Conservation (phyloP, 2,329 filamentous ascomycete species). For the Zymoseptoria tritici region DNA sequence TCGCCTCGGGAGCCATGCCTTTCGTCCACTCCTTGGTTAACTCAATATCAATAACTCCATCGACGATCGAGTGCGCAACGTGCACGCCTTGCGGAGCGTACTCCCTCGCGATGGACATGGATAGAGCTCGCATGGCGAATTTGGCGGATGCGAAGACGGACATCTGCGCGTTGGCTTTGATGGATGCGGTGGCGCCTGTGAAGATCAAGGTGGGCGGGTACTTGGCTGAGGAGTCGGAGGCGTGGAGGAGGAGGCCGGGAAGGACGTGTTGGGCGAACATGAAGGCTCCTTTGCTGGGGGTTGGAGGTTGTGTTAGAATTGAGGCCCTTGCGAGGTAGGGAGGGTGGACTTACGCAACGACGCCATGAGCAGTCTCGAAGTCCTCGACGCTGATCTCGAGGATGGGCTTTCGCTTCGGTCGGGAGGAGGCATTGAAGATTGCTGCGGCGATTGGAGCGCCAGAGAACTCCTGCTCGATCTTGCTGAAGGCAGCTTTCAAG, state of each 20-base stretch:
- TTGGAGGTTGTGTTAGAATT: not conserved
- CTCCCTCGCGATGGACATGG: slow-evolving; percentile 69
- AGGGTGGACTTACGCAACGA: slow-evolving; percentile 37
- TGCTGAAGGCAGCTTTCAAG: slow-evolving; percentile 52
- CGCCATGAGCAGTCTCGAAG: slow-evolving; percentile 43
- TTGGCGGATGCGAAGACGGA: slow-evolving; percentile 68
- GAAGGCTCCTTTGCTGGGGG: slow-evolving; percentile 56
- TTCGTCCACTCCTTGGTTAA: slow-evolving; percentile 53
- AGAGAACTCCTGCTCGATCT: slow-evolving; percentile 52
- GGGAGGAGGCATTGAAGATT: slow-evolving; percentile 61
- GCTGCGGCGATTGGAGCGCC: slow-evolving; percentile 45
- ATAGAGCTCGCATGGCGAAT: slow-evolving; percentile 65
- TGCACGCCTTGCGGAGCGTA: slow-evolving; percentile 78
- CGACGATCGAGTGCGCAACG: slow-evolving; percentile 64
- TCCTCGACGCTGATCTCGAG: slow-evolving; percentile 52
- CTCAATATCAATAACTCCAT: slow-evolving; percentile 76
- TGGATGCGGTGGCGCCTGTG: slow-evolving; percentile 73
- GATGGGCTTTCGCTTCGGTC: slow-evolving; percentile 51
- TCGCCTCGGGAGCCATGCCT: slow-evolving; percentile 50
- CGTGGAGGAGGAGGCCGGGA: slow-evolving; percentile 59
- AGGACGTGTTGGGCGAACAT: slow-evolving; percentile 65
- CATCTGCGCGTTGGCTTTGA: slow-evolving; percentile 62
- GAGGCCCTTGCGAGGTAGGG: not conserved
- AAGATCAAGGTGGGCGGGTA: slow-evolving; percentile 74
- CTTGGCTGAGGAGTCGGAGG: slow-evolving; percentile 37